Evolutionary conservation across 805 yeast species (phyloP), one percentile per base, ranked within the genome.

Genomic region (Barnettozyma populi): DNA sequence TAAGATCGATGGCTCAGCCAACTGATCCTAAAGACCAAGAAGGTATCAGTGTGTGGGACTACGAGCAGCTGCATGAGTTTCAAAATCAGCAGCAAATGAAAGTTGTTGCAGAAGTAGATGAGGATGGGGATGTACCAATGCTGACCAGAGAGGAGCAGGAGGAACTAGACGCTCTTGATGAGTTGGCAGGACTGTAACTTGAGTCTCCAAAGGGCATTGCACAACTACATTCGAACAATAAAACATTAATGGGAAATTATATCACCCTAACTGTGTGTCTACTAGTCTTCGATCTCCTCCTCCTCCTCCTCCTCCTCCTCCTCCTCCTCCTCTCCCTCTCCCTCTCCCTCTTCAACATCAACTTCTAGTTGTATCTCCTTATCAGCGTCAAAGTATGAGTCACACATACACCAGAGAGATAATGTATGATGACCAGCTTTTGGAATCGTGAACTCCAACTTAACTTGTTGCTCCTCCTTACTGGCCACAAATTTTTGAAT

Each of bases 1-100:
- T 94, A 63, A 73, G 98, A 57, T 84, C 90, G 2, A 80, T 90
- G 78, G 98, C 99, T 0, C 99, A 94, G 65, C 98, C 98, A 0
- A 73, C 87, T 0, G 81, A 90, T 62, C 85, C 87, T 1, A 82
- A 84, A 52, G 97, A 92, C 62, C 95, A 86, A 64, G 96, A 90
- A 58, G 97, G 97, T 45, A 84, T 90, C 3, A 85, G 96, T 8
- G 96, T 94, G 14, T 92, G 98, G 99, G 84, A 84, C 49, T 52
- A 81, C 24, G 84, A 81, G 41, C 90, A 87, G 58, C 66, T 88
- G 44, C 66, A 75, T 46, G 67, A 64, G 20, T 76, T 71, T 59
- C 96, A 88, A 62, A 63, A 68, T 40, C 76, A 74, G 44, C 83
- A 80, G 61, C 63, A 57, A 40, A 27, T 36, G 10, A 54, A 54